Evolutionary conservation across 2,329 filamentous ascomycete species (phyloP), one percentile per base, ranked within the genome.

Genomic region (Triangularia setosa): DNA sequence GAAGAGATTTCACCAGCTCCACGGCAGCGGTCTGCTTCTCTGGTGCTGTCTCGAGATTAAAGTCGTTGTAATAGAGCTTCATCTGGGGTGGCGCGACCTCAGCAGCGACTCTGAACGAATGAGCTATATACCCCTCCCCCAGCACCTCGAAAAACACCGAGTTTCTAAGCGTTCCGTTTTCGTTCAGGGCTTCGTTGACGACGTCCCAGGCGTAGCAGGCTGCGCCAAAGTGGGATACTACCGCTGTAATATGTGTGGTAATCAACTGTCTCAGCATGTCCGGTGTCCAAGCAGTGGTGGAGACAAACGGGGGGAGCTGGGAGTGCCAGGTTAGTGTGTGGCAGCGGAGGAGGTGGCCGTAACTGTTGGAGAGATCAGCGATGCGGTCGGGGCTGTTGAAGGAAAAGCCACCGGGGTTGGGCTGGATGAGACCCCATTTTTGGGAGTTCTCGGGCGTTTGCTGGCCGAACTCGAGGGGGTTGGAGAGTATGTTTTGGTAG

Each of bases 371-470:
- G 55, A 76, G 71, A 21, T 72, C 65, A 52, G 74, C 69, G 24
- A 80, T 73, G 6, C 72, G 69, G 60, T 87, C 81, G 21, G 82
- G 82, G 4, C 78, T 75, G 12, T 79, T 79, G 72, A 80, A 87
- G 69, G 80, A 80, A 76, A 87, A 88, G 58, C 77, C 72, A 58
- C 76, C 77, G 60, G 78, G 79, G 11, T 76, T 66, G 1, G 84
- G 83, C 75, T 88, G 83, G n/a, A 79, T 84, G 63, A 79, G 75
- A 68, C 83, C 79, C 84, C 83, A 88, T 59, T 82, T 77, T 65
- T 84, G 81, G 16, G 79, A 79, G 73, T 87, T 87, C 48, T 81
- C 81, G 0, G 84, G 83, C 0, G 84, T 86, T 27, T 84, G 76
- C 69, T 85, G 79, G 40, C 84, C 85, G 69, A 87, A 88, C 64